Evolutionary conservation across 345 rosid species (phyloP), one percentile per base, ranked within the genome.

Genomic region (Iberis pinnata): DNA sequence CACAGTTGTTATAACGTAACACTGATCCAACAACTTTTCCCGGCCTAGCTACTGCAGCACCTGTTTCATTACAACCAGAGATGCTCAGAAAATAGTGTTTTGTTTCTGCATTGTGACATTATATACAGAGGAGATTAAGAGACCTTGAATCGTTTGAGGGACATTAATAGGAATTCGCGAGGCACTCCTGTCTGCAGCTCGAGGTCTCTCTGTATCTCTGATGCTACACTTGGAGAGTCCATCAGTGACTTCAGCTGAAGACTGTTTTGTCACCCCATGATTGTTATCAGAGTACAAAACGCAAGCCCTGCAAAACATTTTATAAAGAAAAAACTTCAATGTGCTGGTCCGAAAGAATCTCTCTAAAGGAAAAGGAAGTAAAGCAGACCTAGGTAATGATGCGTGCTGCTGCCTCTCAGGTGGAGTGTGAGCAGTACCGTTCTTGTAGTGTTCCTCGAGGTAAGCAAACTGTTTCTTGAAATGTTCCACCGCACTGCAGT

Each of bases 331-430:
- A 20, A 25, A n/a, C n/a, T n/a, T 42, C 18, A 19, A 4, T 46
- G 12, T 32, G 10, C 19, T 60, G 56, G 35, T 13, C 26, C 8
- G 10, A 29, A 29, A 9, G 20, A 16, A 24, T 53, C n/a, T 10
- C 54, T 25, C 8, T 24, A 19, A 41, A 11, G 11, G 17, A 18
- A 0, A 18, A 19, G 8, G 12, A 38, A 33, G 47, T 26, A 8
- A 9, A 53, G 29, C 48, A 43, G 76, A 88, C 98, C 98, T 83
- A 37, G 98, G 98, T 67, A 92, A 74, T 13, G 98, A 92, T 61
- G 96, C 88, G 61, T 87, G 98, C 46, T 87, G 96, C 74, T 87
- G 96, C 72, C 98, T 83, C 73, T 87, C 96, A 0, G 77, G 96
- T 40, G 98, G 89, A 60, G 76, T 58, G 67, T 63, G 95, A 61